phyloP scores from a whole-genome alignment of 148 eudicot genomes.

The Silene conica region DNA sequence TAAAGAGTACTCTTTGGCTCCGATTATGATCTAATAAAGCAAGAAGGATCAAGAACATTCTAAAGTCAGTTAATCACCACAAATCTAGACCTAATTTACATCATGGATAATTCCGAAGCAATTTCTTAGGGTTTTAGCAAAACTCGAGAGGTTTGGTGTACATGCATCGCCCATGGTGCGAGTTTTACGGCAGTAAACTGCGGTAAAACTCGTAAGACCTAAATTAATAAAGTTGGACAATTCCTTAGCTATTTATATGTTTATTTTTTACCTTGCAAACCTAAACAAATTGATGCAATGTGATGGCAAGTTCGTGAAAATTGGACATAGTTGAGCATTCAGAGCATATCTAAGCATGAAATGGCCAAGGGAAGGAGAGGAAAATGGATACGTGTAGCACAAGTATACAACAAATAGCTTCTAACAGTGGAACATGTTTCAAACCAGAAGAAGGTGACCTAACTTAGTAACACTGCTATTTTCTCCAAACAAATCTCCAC shows the following conservation, averaged over 20 bases:
- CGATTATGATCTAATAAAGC: neutral
- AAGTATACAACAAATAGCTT: neutral
- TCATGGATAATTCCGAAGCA: too few relatives aligned
- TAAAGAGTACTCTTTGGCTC: too few relatives aligned
- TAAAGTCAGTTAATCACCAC: neutral
- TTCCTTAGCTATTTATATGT: too few relatives aligned
- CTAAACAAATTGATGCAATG: too few relatives aligned
- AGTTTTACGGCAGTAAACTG: neutral
- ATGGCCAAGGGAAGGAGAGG: neutral
- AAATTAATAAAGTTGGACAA: too few relatives aligned
- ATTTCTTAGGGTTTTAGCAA: too few relatives aligned
- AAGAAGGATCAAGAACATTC: neutral
- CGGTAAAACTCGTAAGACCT: too few relatives aligned
- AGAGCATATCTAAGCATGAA: neutral
- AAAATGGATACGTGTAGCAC: neutral
- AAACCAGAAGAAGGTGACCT: slow-evolving; percentile 25
- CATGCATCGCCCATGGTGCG: neutral
- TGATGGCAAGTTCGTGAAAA: too few relatives aligned
- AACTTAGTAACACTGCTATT: slow-evolving; percentile 10
- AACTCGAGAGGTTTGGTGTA: too few relatives aligned
- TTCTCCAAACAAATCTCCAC: slow-evolving; percentile 8
- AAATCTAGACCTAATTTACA: too few relatives aligned
- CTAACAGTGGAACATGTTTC: neutral
- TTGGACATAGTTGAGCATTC: neutral
- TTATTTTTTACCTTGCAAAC: too few relatives aligned